phyloP scores from a whole-genome alignment of 768 basidiomycete genomes.

The Tephrocybe sp. region DNA sequence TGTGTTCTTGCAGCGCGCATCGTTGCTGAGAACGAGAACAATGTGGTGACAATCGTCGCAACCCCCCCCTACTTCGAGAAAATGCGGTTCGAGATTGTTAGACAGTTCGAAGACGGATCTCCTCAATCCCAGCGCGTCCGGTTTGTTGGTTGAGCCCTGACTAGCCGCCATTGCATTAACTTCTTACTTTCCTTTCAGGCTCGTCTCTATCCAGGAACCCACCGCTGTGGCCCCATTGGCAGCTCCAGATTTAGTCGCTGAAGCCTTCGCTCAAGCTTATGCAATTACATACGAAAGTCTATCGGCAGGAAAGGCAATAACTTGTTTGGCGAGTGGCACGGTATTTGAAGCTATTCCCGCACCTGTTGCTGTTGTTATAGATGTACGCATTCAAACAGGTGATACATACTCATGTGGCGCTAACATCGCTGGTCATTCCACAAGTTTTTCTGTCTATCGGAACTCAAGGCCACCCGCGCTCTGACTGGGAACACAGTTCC shows the following conservation, averaged over 20 bases:
- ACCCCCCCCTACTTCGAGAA: slow-evolving; percentile 1
- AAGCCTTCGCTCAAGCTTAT: slow-evolving; percentile 8
- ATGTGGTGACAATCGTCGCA: slow-evolving; percentile 12
- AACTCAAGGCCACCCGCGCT: slow-evolving; percentile 12
- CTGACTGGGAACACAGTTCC: slow-evolving; percentile 17
- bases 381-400: slow-evolving; percentile 8
- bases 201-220: slow-evolving; percentile 4
- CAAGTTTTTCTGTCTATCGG: slow-evolving; percentile 12
- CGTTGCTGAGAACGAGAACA: slow-evolving; percentile 8
- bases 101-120: slow-evolving; percentile 2
- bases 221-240: slow-evolving; percentile 1
- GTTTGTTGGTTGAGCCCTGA: not conserved
- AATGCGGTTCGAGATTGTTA: slow-evolving; percentile 6
- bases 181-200: not conserved
- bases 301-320: slow-evolving; percentile 3
- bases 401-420: not conserved
- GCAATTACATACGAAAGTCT: slow-evolving; percentile 10
- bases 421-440: not conserved
- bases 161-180: not conserved
- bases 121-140: slow-evolving; percentile 4
- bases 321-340: slow-evolving; percentile 12
- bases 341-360: slow-evolving; percentile 9
- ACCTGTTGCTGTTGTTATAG: slow-evolving; percentile 11
- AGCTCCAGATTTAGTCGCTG: not conserved
- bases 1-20: slow-evolving; percentile 12